Base-by-base conservation (phyloP, 768 basidiomycete genomes). In the Jaapia argillacea region DNA sequence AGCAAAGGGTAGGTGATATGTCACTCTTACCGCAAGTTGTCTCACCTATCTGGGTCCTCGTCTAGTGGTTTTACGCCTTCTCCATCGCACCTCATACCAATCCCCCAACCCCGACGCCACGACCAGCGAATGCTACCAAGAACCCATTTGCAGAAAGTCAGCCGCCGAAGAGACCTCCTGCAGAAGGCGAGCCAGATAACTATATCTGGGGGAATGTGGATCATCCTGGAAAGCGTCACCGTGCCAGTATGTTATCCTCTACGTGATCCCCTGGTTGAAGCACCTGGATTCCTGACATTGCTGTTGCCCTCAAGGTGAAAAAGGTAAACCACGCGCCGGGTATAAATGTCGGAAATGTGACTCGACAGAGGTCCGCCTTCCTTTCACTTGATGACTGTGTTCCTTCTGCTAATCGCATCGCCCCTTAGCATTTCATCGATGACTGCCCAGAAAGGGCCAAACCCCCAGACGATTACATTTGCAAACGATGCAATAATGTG, bases 1-100 rank as follows among this genome's bases (percentile, higher is more conserved):
- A 92, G 60, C 85, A 85, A 54, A 72, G 93, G 52, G 93, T 94
- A 51, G 38, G 81, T 69, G 13, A 13, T 27, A 26, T 43, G 14
- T 25, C 24, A 16, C 10, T 10, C 16, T 10, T 7, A 14, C 6
- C 24, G 41, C 40, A 14, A 20, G 25, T 27, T 25, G 16, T 40
- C 20, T 36, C 7, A 40, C 37, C 31, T 50, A 48, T 41, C 27
- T 36, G 44, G 28, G 1, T 6, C 36, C 45, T 16, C 51, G n/a
- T n/a, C n/a, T n/a, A 97, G 93, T 97, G 90, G 85, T 97, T 96
- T 65, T 99, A 99, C 63, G 96, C 96, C 2, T 98, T 97, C 61
- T 81, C 77, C 21, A 85, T 99, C 41, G 62, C 75, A 0, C 79
- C 88, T 2, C 67, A 70, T 36, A 59, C 65, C 20, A 53, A 67